Conservation (phyloP, 495 filamentous ascomycete species). For the Chlorociboria aeruginascens region DNA sequence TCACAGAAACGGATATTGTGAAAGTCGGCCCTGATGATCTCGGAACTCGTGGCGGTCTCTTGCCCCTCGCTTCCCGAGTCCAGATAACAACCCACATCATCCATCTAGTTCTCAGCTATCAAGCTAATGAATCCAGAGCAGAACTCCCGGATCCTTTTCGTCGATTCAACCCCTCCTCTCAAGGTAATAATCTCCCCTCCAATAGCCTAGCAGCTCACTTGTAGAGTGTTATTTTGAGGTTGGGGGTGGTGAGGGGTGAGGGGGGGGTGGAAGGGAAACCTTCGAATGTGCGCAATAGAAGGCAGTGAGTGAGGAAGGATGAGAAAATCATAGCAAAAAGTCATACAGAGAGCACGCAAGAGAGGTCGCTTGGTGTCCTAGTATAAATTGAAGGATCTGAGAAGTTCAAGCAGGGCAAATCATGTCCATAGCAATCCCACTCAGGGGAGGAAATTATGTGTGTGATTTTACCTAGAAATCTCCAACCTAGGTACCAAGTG, state of each 20-base stretch:
- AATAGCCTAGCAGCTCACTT: conserved; percentile 41
- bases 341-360: conserved; percentile 34
- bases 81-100: not conserved
- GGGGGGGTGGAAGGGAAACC: conserved; percentile 46
- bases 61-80: not conserved
- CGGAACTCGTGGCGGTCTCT: conserved; percentile 33
- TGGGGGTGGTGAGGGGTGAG: no score
- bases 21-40: conserved; percentile 28
- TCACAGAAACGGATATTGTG: conserved; percentile 52
- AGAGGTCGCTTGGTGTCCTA: conserved; percentile 34
- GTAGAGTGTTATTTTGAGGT: no score
- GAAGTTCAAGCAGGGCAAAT: conserved; percentile 22
- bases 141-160: conserved; percentile 48
- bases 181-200: conserved; percentile 43
- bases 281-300: conserved; percentile 23
- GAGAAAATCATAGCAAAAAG: conserved; percentile 27
- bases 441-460: conserved; percentile 4
- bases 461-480: not conserved
- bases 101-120: not conserved
- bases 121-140: conserved; percentile 5
- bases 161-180: conserved; percentile 40
- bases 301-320: conserved; percentile 23
- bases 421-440: conserved; percentile 3
- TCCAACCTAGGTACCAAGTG: no score
- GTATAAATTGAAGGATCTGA: conserved; percentile 30